A percentile compares a stretch with the other conserved stretches of the same genome.
phyloP scores from a whole-genome alignment of 1,284 basidiomycete genomes.

The Cutaneotrichosporon spelunceum region DNA sequence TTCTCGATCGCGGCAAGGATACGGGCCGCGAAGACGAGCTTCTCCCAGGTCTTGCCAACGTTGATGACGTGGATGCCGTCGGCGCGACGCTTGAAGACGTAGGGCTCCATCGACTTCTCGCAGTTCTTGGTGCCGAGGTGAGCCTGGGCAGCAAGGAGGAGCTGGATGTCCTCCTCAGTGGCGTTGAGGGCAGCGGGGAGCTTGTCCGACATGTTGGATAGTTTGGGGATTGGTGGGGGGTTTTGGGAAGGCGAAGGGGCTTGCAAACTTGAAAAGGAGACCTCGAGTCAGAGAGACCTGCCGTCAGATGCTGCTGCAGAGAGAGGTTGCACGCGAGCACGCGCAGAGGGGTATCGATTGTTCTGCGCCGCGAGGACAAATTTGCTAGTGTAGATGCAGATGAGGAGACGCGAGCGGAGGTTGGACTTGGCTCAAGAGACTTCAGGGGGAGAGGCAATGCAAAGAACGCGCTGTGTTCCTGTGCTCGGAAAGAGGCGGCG shows the following conservation, averaged over 20 bases:
- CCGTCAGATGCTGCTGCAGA: not conserved
- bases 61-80: conserved; percentile 97
- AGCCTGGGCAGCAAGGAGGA: conserved; percentile 90
- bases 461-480: too few relatives aligned
- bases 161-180: conserved; percentile 95
- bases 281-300: conserved; percentile 29
- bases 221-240: conserved; percentile 21
- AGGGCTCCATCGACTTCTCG: conserved; percentile 97
- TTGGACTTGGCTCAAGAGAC: too few relatives aligned
- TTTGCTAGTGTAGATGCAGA: not conserved
- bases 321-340: not conserved
- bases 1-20: conserved; percentile 94
- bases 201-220: conserved; percentile 57
- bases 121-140: conserved; percentile 98
- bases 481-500: not conserved
- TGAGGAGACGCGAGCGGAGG: not conserved
- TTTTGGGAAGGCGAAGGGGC: conserved; percentile 26
- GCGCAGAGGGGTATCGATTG: not conserved
- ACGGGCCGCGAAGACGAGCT: conserved; percentile 91
- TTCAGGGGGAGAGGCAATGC: too few relatives aligned
- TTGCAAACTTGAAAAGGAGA: conserved; percentile 48
- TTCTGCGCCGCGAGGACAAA: not conserved
- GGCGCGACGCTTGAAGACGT: conserved; percentile 93
- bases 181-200: conserved; percentile 87
- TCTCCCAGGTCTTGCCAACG: conserved; percentile 99